phyloP scores from a whole-genome alignment of 2,329 filamentous ascomycete species.

The Botrytis squamosa region DNA sequence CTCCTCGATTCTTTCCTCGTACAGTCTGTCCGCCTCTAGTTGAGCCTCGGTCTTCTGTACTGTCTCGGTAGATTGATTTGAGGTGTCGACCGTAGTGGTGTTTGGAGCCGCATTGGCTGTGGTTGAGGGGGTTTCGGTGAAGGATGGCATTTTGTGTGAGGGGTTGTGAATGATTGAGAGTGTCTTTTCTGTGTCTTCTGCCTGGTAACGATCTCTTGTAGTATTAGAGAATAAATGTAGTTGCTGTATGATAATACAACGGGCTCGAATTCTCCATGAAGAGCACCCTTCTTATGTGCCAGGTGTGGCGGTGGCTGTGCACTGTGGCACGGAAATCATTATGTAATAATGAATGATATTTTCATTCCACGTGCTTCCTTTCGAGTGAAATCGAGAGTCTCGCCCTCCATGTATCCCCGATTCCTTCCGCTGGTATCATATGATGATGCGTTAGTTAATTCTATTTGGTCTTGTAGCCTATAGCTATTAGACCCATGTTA shows the following conservation, averaged over 20 bases:
- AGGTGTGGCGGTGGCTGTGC: conserved; percentile 9
- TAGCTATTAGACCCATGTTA: not conserved
- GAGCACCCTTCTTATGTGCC: conserved; percentile 1
- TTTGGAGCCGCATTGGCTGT: not conserved
- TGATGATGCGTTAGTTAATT: not conserved
- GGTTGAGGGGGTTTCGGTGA: conserved; percentile 13
- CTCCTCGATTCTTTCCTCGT: conserved; percentile 28
- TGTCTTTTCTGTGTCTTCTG: not conserved
- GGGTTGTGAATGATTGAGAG: not conserved
- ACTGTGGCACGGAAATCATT: not conserved
- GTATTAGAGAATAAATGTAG: not conserved
- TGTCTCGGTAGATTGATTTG: conserved; percentile 1
- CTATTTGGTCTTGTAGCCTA: not conserved
- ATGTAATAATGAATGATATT: not conserved
- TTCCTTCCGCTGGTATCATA: not conserved
- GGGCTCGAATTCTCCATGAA: not conserved
- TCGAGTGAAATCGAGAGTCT: not conserved
- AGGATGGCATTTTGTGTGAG: conserved; percentile 18
- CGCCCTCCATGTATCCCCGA: not conserved
- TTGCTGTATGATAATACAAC: not conserved
- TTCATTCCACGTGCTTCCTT: not conserved
- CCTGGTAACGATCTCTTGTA: not conserved
- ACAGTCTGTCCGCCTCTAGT: conserved; percentile 24
- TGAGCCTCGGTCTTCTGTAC: conserved; percentile 22
- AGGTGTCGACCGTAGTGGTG: not conserved